Percentiles rank a stretch among this genome's conserved stretches.
Conservation (phyloP, 1,284 basidiomycete species). For the Quambalaria eucalypti region DNA sequence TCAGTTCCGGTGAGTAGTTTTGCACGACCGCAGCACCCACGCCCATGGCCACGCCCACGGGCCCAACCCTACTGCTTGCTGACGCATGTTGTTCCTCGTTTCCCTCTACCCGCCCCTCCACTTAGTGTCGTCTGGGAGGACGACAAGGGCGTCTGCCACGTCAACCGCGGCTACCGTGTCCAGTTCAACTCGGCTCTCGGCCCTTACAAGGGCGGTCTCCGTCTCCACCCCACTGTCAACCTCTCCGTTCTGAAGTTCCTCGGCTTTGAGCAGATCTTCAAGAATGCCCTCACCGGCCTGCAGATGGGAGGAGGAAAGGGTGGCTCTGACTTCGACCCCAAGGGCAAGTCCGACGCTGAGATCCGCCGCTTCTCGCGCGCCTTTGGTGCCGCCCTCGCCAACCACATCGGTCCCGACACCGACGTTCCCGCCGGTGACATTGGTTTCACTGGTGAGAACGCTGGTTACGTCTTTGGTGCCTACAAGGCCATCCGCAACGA, state of each 20-base stretch:
- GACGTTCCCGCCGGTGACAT: conserved; percentile 76
- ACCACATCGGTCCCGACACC: conserved; percentile 54
- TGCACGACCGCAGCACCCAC: not conserved
- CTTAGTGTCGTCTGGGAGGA: conserved; percentile 6
- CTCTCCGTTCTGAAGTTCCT: conserved; percentile 77
- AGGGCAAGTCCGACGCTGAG: conserved; percentile 69
- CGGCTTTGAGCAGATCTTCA: conserved; percentile 73
- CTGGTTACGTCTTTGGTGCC: conserved; percentile 45
- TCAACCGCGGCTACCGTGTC: conserved; percentile 69
- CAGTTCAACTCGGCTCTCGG: conserved; percentile 73
- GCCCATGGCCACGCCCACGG: not conserved
- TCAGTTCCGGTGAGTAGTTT: conserved; percentile 54
- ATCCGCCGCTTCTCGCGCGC: conserved; percentile 58
- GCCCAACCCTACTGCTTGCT: conserved; percentile 47
- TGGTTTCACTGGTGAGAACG: conserved; percentile 53
- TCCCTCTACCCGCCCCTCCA: not conserved
- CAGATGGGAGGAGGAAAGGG: conserved; percentile 62
- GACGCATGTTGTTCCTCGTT: not conserved
- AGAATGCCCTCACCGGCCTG: conserved; percentile 70
- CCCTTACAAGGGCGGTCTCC: conserved; percentile 73
- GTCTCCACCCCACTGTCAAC: conserved; percentile 67
- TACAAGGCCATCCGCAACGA: conserved; percentile 70
- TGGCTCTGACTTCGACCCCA: conserved; percentile 66
- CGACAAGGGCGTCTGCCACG: conserved; percentile 51
- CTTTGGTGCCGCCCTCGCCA: conserved; percentile 24